These are phyloP conservation scores for Phylloporus sp. DNA, from an alignment of 768 basidiomycete species.

Conservation along the genomic window DNA sequence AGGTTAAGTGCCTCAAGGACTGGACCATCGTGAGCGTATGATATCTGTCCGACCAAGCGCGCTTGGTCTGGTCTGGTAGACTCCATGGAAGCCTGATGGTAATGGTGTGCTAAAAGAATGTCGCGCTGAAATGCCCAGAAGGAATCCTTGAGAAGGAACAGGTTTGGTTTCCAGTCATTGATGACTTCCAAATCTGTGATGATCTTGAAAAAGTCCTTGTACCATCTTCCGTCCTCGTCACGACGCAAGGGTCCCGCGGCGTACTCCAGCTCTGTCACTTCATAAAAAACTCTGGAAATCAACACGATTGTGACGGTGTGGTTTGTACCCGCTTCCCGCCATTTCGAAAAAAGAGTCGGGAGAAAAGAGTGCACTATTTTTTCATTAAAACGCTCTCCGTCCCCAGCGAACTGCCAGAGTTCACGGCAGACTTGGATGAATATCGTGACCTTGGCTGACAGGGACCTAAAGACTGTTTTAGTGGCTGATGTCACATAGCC, in stretches of 20 bases:
- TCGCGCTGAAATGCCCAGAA: constrained; percentile 91
- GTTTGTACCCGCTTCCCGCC: constrained; percentile 81
- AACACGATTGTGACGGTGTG: constrained; percentile 94
- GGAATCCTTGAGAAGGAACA: constrained; percentile 83
- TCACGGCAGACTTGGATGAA: constrained; percentile 97
- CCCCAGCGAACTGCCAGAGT: constrained; percentile 94
- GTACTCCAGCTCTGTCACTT: constrained; percentile 71
- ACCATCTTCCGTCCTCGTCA: constrained; percentile 75
- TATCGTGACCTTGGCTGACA: constrained; percentile 88
- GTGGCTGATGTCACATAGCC: constrained; percentile 80
- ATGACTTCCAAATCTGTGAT: constrained; percentile 90
- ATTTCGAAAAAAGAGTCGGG: constrained; percentile 80
- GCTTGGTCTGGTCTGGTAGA: constrained; percentile 44
- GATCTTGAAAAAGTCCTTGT: constrained; percentile 96
- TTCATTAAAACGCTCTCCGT: constrained; percentile 93
- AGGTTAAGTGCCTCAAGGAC: constrained; percentile 95
- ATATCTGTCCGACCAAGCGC: constrained; percentile 73
- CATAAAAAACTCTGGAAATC: constrained; percentile 89
- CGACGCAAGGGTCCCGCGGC: constrained; percentile 77
- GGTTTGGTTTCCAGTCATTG: constrained; percentile 81
- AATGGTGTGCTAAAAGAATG: constrained; percentile 86
- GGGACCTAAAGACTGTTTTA: constrained; percentile 83
- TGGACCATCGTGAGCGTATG: constrained; percentile 90
- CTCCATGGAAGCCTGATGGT: constrained; percentile 64
- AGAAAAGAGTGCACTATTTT: constrained; percentile 98